A percentile compares a stretch with the other conserved stretches of the same genome.
Conservation (phyloP, 768 basidiomycete genomes). For the Suillus placidus region DNA sequence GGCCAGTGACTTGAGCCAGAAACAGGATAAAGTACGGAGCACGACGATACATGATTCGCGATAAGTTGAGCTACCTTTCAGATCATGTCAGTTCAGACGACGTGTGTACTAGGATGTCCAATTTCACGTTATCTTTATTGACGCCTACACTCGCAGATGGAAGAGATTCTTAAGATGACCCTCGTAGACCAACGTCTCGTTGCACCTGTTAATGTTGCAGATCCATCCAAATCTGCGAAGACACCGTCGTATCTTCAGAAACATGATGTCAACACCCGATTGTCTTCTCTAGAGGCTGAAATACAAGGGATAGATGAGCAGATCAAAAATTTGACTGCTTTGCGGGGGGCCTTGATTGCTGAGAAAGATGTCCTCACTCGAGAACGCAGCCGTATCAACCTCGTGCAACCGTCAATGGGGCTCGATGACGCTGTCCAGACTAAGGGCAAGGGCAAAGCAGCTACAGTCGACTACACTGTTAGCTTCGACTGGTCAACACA, state of each 20-base stretch:
- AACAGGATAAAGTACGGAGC: not conserved
- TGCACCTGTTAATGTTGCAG: not conserved
- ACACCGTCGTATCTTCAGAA: slow-evolving; percentile 27
- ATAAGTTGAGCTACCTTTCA: slow-evolving; percentile 18
- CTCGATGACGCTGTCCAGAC: slow-evolving; percentile 13
- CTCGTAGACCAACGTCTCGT: not conserved
- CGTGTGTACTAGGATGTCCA: slow-evolving; percentile 18
- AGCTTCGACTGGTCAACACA: slow-evolving; percentile 66
- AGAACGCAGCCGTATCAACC: slow-evolving; percentile 21
- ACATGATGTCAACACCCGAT: slow-evolving; percentile 32
- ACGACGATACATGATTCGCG: not conserved
- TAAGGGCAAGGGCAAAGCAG: slow-evolving; percentile 41
- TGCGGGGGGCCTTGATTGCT: slow-evolving; percentile 32
- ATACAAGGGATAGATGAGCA: slow-evolving; percentile 42
- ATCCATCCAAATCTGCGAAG: slow-evolving; percentile 9
- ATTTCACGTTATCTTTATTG: slow-evolving; percentile 1
- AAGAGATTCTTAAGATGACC: slow-evolving; percentile 31
- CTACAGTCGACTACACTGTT: slow-evolving; percentile 59
- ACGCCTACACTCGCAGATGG: slow-evolving; percentile 24
- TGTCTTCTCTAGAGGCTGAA: slow-evolving; percentile 40
- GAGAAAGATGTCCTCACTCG: slow-evolving; percentile 35
- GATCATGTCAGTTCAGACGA: slow-evolving; percentile 31
- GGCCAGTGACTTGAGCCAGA: not conserved
- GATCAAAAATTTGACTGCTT: slow-evolving; percentile 32
- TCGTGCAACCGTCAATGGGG: not conserved